Evolutionary conservation across 805 yeast species (phyloP).

Genomic region (Candida bentonensis): DNA sequence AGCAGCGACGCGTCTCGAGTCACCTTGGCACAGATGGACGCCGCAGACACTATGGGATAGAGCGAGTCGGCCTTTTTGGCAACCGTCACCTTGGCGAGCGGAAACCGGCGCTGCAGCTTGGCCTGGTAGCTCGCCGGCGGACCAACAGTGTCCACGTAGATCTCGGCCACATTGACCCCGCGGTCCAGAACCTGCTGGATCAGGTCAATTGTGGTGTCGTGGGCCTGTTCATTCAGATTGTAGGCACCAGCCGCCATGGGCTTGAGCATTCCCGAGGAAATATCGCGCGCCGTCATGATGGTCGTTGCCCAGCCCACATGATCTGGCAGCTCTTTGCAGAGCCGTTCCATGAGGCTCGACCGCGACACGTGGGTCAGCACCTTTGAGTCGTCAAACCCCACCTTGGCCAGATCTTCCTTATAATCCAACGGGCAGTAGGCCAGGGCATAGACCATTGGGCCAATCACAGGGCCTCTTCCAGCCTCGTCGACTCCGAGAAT

Average conservation of each 20-base stretch:
- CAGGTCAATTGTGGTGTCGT: slow-evolving; percentile 76
- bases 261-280: slow-evolving; percentile 75
- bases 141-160: slow-evolving; percentile 93
- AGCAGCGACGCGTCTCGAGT: slow-evolving; percentile 63
- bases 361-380: slow-evolving; percentile 64
- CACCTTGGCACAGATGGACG: slow-evolving; percentile 92
- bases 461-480: slow-evolving; percentile 95
- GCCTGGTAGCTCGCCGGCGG: slow-evolving; percentile 78
- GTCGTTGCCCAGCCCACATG: slow-evolving; percentile 84
- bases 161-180: slow-evolving; percentile 53
- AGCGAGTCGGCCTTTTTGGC: slow-evolving; percentile 91
- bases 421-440: slow-evolving; percentile 56
- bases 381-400: slow-evolving; percentile 90
- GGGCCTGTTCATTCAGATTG: slow-evolving; percentile 92
- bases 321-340: slow-evolving; percentile 38
- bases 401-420: slow-evolving; percentile 34
- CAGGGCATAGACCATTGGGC: slow-evolving; percentile 94
- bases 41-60: slow-evolving; percentile 86
- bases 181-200: slow-evolving; percentile 48
- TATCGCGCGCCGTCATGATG: slow-evolving; percentile 74
- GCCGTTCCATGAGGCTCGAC: slow-evolving; percentile 40
- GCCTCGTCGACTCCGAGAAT: slow-evolving; percentile 95
- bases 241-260: slow-evolving; percentile 37
- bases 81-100: slow-evolving; percentile 58
- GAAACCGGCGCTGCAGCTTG: slow-evolving; percentile 58